Conservation (phyloP, 148 eudicot species). For the Rhododendron kiyosumense region DNA sequence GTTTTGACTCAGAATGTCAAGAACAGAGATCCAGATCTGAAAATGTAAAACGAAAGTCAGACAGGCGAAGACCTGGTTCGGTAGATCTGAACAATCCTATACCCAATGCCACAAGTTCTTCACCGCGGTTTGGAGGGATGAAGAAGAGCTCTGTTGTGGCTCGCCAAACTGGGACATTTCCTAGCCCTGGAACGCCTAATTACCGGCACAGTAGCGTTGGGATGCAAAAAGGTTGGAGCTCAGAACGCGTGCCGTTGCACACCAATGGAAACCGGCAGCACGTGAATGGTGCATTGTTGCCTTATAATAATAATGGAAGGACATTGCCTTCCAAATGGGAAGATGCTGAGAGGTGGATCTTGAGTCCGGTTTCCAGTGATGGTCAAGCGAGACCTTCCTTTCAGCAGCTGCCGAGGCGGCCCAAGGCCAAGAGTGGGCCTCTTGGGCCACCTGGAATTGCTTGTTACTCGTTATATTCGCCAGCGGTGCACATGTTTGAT, state of each 20-base stretch:
- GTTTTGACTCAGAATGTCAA: constrained; percentile 56
- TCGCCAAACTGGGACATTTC: constrained; percentile 45
- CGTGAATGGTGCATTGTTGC: constrained; percentile 46
- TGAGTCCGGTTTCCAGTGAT: constrained; percentile 71
- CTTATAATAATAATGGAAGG: constrained; percentile 48
- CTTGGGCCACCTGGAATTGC: constrained; percentile 76
- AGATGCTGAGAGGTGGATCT: constrained; percentile 98
- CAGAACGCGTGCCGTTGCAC: constrained; percentile 70
- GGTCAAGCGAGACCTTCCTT: constrained; percentile 40
- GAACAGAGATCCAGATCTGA: constrained; percentile 68
- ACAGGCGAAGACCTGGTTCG: constrained; percentile 64
- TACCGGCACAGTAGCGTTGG: constrained; percentile 42
- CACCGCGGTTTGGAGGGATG: constrained; percentile 59
- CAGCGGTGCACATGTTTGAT: constrained; percentile 51
- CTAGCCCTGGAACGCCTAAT: constrained; percentile 83
- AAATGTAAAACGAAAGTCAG: constrained; percentile 36
- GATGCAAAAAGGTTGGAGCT: constrained; percentile 82
- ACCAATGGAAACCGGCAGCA: constrained; percentile 48
- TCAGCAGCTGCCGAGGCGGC: constrained; percentile 58
- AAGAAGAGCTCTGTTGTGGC: constrained; percentile 39
- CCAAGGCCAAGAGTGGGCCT: constrained; percentile 93
- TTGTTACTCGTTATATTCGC: constrained; percentile 60
- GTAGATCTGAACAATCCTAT: constrained; percentile 57
- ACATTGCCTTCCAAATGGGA: constrained; percentile 97
- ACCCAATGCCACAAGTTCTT: constrained; percentile 37